Base-by-base conservation (phyloP, 768 basidiomycete species). In the Lanmaoa pseudosensibilis region DNA sequence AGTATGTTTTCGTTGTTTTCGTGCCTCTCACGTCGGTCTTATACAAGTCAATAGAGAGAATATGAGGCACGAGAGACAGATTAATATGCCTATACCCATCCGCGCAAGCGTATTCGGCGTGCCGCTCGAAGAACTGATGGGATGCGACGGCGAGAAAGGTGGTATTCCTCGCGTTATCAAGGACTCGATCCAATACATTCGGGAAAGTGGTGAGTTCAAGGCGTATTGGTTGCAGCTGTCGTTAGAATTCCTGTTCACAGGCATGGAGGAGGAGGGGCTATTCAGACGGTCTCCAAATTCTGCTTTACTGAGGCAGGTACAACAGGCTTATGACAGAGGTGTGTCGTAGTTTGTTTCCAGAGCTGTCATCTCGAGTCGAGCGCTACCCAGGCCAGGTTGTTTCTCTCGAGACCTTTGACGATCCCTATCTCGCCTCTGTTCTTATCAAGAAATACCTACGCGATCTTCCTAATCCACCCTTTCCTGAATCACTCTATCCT, bases 301-400 rank as follows among this genome's bases (percentile, higher is more conserved):
- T 11, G 78, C 77, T 1, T 68, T 90, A 61, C 76, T 94, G 27
- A 83, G 78, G 55, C 85, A 90, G 57, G 90, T 86, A 12, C 84
- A 89, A 63, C 87, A 90, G 33, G 92, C 92, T 3, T 94, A 94
- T 63, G 90, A 94, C 66, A 76, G 92, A 72, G 92, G 90, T 84
- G 54, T 30, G 47, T 46, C 32, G 54, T 38, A 9, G 18, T 56
- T 4, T 37, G 9, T 23, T 15, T 46, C 11, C 13, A 3, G 41
- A 9, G 47, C 1, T 56, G 40, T 51, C 56, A 40, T 55, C 40
- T 53, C 52, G 40, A 52, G 30, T 25, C 36, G 32, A 63, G 21
- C 50, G 58, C 48, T 7, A 37, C 48, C 5, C 53, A 89, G 88
- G 89, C 13, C 83, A 92, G 58, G 85, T 92, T 1, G 87, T 94